Percentiles rank a stretch among this genome's conserved stretches.
Evolutionary conservation across 2,329 filamentous ascomycete genomes (phyloP).

Genomic region (Aspergillus felis): DNA sequence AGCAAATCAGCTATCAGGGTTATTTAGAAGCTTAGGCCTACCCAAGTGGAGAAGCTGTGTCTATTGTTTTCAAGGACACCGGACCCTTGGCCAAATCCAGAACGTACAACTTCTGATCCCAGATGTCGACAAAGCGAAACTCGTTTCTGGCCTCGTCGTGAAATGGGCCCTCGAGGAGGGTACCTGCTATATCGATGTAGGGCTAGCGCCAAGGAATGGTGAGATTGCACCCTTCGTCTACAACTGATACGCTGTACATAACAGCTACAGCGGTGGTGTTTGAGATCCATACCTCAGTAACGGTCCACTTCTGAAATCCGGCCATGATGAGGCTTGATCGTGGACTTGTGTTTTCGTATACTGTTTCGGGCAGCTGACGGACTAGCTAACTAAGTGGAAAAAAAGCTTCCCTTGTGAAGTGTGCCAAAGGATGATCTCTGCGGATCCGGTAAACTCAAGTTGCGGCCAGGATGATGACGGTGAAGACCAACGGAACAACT

Average conservation of each 20-base stretch:
- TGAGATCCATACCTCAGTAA: slow-evolving; percentile 37
- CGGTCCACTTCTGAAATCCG: slow-evolving; percentile 43
- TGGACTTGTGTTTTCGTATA: background rate
- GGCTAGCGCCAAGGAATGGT: slow-evolving; percentile 25
- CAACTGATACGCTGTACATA: background rate
- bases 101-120: slow-evolving; percentile 67
- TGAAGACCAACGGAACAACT: background rate
- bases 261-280: background rate
- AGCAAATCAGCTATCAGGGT: slow-evolving; percentile 43
- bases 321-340: slow-evolving; percentile 22
- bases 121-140: slow-evolving; percentile 63
- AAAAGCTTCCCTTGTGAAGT: background rate
- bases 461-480: background rate
- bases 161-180: slow-evolving; percentile 40
- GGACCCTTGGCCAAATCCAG: slow-evolving; percentile 63
- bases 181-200: slow-evolving; percentile 36
- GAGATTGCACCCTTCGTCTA: slow-evolving; percentile 6
- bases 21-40: slow-evolving; percentile 21
- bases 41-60: slow-evolving; percentile 57
- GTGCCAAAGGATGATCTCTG: background rate
- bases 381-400: background rate
- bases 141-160: slow-evolving; percentile 37
- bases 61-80: slow-evolving; percentile 53
- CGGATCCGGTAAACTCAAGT: background rate
- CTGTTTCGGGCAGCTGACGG: slow-evolving; percentile 7